Conservation (phyloP, 306 rosid species). For the Cicer bijugum region DNA sequence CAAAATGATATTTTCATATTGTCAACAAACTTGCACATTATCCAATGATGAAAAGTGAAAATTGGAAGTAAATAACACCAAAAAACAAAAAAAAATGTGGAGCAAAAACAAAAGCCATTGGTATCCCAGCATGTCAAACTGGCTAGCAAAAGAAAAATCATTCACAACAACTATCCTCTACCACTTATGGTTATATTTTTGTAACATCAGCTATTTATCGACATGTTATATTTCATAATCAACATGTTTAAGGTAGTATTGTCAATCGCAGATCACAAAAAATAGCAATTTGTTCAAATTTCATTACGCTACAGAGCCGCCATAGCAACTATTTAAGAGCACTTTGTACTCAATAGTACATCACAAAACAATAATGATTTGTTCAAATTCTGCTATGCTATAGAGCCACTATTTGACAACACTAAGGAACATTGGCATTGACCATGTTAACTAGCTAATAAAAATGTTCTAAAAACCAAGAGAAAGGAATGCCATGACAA, state of each 20-base stretch:
- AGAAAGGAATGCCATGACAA: conserved; percentile 25
- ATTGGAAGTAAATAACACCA: conserved; percentile 17
- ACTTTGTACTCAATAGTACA: too few species aligned
- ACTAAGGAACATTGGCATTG: conserved; percentile 25
- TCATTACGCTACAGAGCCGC: too few species aligned
- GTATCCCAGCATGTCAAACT: conserved; percentile 24
- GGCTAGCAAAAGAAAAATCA: conserved; percentile 25
- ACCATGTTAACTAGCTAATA: conserved; percentile 20
- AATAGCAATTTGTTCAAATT: too few species aligned
- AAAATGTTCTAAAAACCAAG: not conserved
- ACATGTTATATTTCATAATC: not conserved
- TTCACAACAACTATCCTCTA: not conserved
- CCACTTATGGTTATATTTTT: conserved; percentile 16
- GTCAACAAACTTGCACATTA: conserved; percentile 26
- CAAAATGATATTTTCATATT: conserved; percentile 3
- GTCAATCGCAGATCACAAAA: too few species aligned
- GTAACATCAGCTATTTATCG: conserved; percentile 5
- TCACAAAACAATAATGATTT: too few species aligned
- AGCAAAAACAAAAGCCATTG: not conserved
- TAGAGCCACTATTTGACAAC: too few species aligned
- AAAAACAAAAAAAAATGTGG: not conserved
- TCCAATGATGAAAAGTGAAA: conserved; percentile 31
- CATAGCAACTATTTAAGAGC: too few species aligned
- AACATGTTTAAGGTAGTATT: conserved; percentile 11
- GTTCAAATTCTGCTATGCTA: too few species aligned